Conservation (phyloP, 2,329 filamentous ascomycete genomes). For the Xylariaceae sp. region DNA sequence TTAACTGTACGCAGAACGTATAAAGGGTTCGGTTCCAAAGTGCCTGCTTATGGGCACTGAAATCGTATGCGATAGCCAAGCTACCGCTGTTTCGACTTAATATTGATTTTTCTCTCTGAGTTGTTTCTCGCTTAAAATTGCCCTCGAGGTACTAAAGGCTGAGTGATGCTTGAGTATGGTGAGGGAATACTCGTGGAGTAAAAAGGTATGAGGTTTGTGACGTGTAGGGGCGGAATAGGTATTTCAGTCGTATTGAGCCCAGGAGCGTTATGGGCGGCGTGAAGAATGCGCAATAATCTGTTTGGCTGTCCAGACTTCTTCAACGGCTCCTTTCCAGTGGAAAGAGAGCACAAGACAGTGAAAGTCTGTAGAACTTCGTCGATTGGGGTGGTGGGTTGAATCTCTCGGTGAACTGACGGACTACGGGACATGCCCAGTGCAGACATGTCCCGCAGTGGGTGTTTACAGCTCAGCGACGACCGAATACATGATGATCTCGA, state of each 20-base stretch:
- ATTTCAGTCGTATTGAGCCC: slow-evolving; percentile 13
- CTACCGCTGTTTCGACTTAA: neutral
- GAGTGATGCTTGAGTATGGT: neutral
- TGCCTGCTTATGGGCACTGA: slow-evolving; percentile 1
- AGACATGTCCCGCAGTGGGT: slow-evolving; percentile 69
- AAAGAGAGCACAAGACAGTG: slow-evolving; percentile 39
- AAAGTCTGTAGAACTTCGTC: slow-evolving; percentile 63
- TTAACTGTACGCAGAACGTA: slow-evolving; percentile 26
- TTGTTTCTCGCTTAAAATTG: neutral
- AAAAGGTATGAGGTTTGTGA: neutral
- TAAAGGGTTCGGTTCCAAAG: slow-evolving; percentile 36
- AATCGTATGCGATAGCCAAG: slow-evolving; percentile 5
- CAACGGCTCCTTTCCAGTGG: slow-evolving; percentile 20
- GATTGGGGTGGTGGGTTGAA: slow-evolving; percentile 55
- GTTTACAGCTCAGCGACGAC: slow-evolving; percentile 90
- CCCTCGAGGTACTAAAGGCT: neutral
- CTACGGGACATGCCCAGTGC: slow-evolving; percentile 62
- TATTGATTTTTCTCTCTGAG: neutral
- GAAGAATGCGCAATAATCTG: slow-evolving; percentile 25
- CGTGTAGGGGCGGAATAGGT: slow-evolving; percentile 10
- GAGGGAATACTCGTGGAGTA: neutral
- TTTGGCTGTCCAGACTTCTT: slow-evolving; percentile 35
- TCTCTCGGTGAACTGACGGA: slow-evolving; percentile 81
- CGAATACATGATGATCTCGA: slow-evolving; percentile 67
- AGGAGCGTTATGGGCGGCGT: slow-evolving; percentile 21